Conservation (phyloP, 2,329 filamentous ascomycete genomes). For the Hypoxylon sp. region DNA sequence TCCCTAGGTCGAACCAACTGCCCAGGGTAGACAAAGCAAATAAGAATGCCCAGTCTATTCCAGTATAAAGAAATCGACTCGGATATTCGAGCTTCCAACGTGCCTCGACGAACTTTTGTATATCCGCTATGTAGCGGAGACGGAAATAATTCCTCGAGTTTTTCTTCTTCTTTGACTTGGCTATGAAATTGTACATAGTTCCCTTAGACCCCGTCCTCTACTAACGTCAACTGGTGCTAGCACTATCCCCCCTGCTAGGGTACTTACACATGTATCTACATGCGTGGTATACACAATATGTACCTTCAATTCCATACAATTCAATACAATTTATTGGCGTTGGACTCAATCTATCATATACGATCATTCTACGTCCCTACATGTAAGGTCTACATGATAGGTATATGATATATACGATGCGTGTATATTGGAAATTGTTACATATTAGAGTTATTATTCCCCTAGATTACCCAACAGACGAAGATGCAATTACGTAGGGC, state of each 20-base stretch:
- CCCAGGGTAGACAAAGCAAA: not conserved
- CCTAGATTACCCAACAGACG: slow-evolving; percentile 21
- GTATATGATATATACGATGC: no score
- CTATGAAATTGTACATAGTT: not conserved
- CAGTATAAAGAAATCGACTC: not conserved
- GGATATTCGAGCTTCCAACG: not conserved
- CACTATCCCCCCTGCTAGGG: not conserved
- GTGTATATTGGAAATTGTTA: slow-evolving; percentile 13
- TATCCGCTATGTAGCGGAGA: not conserved
- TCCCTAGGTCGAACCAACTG: not conserved
- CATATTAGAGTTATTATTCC: slow-evolving; percentile 14
- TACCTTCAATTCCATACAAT: not conserved
- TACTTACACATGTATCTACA: not conserved
- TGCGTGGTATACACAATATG: not conserved
- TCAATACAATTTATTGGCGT: slow-evolving; percentile 3
- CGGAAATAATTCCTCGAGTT: slow-evolving; percentile 22
- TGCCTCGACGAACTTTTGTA: not conserved
- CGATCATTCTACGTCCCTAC: slow-evolving; percentile 1
- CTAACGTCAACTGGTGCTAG: not conserved
- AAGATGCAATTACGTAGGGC: slow-evolving; percentile 31
- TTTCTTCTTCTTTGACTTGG: not conserved
- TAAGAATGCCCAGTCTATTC: not conserved
- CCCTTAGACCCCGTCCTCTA: not conserved
- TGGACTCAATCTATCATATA: slow-evolving; percentile 1
- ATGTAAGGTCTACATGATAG: slow-evolving; percentile 5